Conservation (phyloP, 2,329 filamentous ascomycete species). For the Stagonosporopsis tanaceti region DNA sequence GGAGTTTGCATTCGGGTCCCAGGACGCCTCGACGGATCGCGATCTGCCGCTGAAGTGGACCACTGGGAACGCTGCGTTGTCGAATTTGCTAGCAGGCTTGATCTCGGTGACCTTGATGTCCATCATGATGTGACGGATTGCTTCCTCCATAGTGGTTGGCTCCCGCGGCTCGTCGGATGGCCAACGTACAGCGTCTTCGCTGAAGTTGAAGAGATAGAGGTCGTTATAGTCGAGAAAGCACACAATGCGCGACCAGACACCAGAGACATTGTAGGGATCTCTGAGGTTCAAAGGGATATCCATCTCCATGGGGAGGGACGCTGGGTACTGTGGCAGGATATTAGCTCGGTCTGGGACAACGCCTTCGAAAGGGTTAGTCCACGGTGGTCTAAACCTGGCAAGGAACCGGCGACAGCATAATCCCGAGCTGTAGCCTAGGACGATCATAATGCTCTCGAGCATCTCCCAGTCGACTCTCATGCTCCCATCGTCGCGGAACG, state of each 20-base stretch:
- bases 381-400: slow-evolving; percentile 37
- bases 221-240: slow-evolving; percentile 61
- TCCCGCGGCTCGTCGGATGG: slow-evolving; percentile 53
- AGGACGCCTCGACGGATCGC: slow-evolving; percentile 67
- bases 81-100: slow-evolving; percentile 65
- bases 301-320: slow-evolving; percentile 35
- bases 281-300: slow-evolving; percentile 59
- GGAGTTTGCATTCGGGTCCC: slow-evolving; percentile 74
- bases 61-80: slow-evolving; percentile 67
- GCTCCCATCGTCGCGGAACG: slow-evolving; percentile 70
- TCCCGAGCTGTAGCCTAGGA: slow-evolving; percentile 67
- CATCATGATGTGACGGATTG: slow-evolving; percentile 74
- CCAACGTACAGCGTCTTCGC: slow-evolving; percentile 46
- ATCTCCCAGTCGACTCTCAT: slow-evolving; percentile 79
- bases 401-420: slow-evolving; percentile 37
- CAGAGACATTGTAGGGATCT: slow-evolving; percentile 76
- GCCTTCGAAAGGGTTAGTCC: slow-evolving; percentile 41
- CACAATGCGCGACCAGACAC: slow-evolving; percentile 71
- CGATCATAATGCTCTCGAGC: slow-evolving; percentile 76
- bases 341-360: slow-evolving; percentile 28
- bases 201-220: slow-evolving; percentile 76
- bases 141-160: slow-evolving; percentile 70
- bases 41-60: slow-evolving; percentile 73
- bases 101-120: slow-evolving; percentile 68
- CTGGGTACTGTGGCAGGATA: slow-evolving; percentile 17